Percentiles rank a stretch among this genome's conserved stretches.
These are phyloP conservation scores for Dissophora ornata DNA, from an alignment of 192 early-diverging fungal species.

Conservation along the genomic window DNA sequence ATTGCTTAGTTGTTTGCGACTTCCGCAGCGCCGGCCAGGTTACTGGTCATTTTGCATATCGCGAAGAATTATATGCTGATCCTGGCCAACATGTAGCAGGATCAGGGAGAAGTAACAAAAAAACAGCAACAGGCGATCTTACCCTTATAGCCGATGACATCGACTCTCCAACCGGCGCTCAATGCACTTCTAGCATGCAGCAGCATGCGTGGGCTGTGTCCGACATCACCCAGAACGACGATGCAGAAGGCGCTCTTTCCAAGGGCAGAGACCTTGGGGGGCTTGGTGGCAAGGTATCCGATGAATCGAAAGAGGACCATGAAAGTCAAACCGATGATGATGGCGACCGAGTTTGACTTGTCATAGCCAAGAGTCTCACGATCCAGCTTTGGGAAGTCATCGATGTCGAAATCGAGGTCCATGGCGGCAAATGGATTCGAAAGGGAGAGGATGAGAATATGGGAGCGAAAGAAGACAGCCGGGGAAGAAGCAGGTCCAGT, in stretches of 20 bases:
- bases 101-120: neutral
- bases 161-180: constrained; percentile 72
- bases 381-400: constrained; percentile 24
- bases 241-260: constrained; percentile 49
- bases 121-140: constrained; percentile 9
- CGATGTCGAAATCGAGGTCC: constrained; percentile 24
- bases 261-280: constrained; percentile 32
- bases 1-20: neutral
- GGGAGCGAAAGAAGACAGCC: neutral
- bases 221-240: constrained; percentile 87
- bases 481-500: too few species aligned
- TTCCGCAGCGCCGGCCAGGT: too few species aligned
- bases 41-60: too few species aligned
- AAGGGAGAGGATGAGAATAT: neutral
- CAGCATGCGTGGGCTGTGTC: constrained; percentile 91
- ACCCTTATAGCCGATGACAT: constrained; percentile 87
- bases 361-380: constrained; percentile 41
- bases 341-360: constrained; percentile 51
- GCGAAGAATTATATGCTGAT: too few species aligned
- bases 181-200: constrained; percentile 88
- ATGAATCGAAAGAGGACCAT: constrained; percentile 55
- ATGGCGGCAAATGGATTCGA: neutral
- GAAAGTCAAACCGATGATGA: constrained; percentile 48
- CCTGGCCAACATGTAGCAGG: too few species aligned
- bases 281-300: constrained; percentile 42